These are phyloP conservation scores for Monosporozyma aerobia DNA, from an alignment of 805 yeast species.

Conservation along the genomic window DNA sequence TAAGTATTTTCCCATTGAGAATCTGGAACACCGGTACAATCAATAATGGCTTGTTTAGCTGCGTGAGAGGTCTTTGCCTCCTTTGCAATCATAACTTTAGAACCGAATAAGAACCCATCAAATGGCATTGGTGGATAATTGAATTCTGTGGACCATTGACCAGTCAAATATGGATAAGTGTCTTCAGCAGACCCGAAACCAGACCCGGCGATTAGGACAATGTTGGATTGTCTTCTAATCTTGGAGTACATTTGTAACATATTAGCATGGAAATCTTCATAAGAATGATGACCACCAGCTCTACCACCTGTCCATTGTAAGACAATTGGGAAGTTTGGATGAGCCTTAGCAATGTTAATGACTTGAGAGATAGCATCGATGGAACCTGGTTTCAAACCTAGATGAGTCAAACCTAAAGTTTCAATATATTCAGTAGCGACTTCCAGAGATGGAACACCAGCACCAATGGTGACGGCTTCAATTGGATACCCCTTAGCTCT, in stretches of 20 bases:
- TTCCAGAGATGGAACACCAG: slow-evolving; percentile 97
- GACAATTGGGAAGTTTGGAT: slow-evolving; percentile 93
- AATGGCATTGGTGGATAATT: slow-evolving; percentile 98
- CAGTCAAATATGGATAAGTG: slow-evolving; percentile 95
- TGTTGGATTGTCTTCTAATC: slow-evolving; percentile 85
- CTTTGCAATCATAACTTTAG: slow-evolving; percentile 94
- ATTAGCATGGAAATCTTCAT: slow-evolving; percentile 98
- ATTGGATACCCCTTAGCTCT: slow-evolving; percentile 91
- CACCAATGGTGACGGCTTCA: slow-evolving; percentile 94
- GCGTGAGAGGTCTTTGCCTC: slow-evolving; percentile 91
- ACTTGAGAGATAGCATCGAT: slow-evolving; percentile 83
- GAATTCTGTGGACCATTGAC: slow-evolving; percentile 84
- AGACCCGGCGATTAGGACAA: slow-evolving; percentile 90
- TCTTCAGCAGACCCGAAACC: slow-evolving; percentile 97
- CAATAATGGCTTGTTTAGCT: slow-evolving; percentile 86
- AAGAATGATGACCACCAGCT: slow-evolving; percentile 99
- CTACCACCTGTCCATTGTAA: slow-evolving; percentile 99
- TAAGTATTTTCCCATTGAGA: slow-evolving; percentile 88
- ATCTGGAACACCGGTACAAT: slow-evolving; percentile 86
- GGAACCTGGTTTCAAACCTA: slow-evolving; percentile 97
- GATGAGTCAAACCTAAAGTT: slow-evolving; percentile 83
- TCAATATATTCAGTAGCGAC: slow-evolving; percentile 95
- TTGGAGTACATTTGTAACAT: slow-evolving; percentile 90
- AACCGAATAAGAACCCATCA: slow-evolving; percentile 93
- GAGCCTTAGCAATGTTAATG: slow-evolving; percentile 86